Conservation (phyloP, 257 asterid genomes). For the Rubia yunnanensis region DNA sequence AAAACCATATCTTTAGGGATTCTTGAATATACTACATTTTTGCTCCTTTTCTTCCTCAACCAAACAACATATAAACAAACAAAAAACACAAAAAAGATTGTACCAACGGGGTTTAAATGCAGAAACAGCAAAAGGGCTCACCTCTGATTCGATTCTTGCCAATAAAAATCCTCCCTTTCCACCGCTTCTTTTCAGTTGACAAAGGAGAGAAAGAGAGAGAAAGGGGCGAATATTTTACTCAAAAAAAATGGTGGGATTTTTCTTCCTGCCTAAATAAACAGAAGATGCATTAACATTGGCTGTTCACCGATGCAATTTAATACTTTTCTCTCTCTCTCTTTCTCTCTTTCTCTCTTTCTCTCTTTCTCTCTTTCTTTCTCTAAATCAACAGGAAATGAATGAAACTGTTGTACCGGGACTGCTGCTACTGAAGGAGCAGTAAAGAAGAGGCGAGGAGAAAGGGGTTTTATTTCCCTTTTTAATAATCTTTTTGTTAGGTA, state of each 20-base stretch:
- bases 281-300: constrained; percentile 7
- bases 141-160: constrained; percentile 28
- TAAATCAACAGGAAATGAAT: background rate
- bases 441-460: background rate
- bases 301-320: background rate
- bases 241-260: constrained; percentile 1
- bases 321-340: background rate
- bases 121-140: background rate
- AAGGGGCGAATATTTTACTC: background rate
- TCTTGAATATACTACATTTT: constrained; percentile 24
- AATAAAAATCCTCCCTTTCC: background rate
- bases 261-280: constrained; percentile 13
- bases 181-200: constrained; percentile 26
- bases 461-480: background rate
- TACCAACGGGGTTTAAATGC: background rate
- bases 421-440: background rate
- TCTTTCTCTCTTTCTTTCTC: background rate
- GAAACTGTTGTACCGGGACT: background rate
- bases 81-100: constrained; percentile 5
- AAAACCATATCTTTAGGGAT: constrained; percentile 1
- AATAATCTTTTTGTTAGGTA: background rate
- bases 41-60: background rate
- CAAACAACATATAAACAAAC: background rate
- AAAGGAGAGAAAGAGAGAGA: constrained; percentile 23
- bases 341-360: too few species aligned